These are phyloP conservation scores for Peronospora farinosa DNA, from an alignment of 352 stramenopile species.

Conservation along the genomic window DNA sequence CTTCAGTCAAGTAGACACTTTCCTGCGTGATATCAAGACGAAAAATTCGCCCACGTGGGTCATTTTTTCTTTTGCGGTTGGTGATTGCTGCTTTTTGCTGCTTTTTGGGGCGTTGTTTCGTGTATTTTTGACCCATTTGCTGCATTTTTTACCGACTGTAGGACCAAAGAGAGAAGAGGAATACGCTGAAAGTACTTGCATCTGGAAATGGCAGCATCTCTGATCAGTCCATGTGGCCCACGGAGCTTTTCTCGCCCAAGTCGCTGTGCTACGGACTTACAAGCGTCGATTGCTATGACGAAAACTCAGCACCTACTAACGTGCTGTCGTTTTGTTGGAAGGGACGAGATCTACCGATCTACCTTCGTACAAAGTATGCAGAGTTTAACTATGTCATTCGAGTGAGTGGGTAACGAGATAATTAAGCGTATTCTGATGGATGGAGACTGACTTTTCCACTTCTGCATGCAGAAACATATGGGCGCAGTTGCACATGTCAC, in stretches of 20 bases:
- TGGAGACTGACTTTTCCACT: slow-evolving; percentile 6
- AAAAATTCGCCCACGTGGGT: slow-evolving; percentile 64
- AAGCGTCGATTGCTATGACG: slow-evolving; percentile 62
- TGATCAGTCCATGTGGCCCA: slow-evolving; percentile 65
- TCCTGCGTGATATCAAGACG: slow-evolving; percentile 62
- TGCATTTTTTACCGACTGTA: slow-evolving; percentile 18
- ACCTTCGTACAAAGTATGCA: slow-evolving; percentile 79
- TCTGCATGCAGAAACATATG: slow-evolving; percentile 62
- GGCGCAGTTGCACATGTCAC: slow-evolving; percentile 68
- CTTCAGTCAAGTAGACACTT: slow-evolving; percentile 69
- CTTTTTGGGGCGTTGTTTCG: neutral
- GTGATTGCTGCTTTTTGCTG: slow-evolving; percentile 11
- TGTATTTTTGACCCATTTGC: slow-evolving; percentile 1
- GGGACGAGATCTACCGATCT: slow-evolving; percentile 77
- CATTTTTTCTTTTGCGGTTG: slow-evolving; percentile 68
- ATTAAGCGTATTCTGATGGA: neutral
- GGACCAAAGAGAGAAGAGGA: slow-evolving; percentile 73
- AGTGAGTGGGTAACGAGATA: slow-evolving; percentile 26
- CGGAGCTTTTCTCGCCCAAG: slow-evolving; percentile 71
- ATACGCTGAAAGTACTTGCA: slow-evolving; percentile 70
- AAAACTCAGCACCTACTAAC: slow-evolving; percentile 53
- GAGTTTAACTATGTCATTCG: slow-evolving; percentile 87
- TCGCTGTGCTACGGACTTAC: slow-evolving; percentile 77
- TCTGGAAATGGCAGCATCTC: slow-evolving; percentile 59
- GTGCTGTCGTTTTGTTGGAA: slow-evolving; percentile 88